These are phyloP conservation scores for Ambrosiella cleistominuta DNA, from an alignment of 2,329 filamentous ascomycete species.

Conservation along the genomic window DNA sequence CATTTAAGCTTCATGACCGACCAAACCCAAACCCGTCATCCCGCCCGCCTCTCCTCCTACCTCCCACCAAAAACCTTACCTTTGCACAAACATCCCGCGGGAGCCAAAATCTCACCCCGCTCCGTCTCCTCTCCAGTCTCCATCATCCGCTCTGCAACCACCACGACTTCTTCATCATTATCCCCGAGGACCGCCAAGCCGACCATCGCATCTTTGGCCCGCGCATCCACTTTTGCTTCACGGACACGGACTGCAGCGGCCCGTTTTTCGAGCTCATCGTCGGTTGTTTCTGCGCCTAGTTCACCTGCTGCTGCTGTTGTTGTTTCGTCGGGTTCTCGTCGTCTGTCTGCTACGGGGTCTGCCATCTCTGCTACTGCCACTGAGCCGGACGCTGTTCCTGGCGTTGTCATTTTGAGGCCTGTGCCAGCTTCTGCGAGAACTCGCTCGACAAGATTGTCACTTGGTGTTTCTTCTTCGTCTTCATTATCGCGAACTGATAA, in stretches of 20 bases:
- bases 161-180: background rate
- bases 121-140: constrained; percentile 9
- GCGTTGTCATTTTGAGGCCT: constrained; percentile 8
- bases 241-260: constrained; percentile 1
- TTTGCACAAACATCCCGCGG: background rate
- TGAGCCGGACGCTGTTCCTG: background rate
- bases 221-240: constrained; percentile 7
- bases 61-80: background rate
- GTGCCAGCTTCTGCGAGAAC: constrained; percentile 3
- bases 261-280: background rate
- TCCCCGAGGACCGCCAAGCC: constrained; percentile 5
- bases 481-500: background rate
- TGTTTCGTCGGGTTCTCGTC: background rate
- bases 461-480: background rate
- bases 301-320: background rate
- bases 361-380: background rate
- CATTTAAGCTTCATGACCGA: constrained; percentile 10
- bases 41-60: constrained; percentile 5
- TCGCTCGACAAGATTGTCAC: background rate
- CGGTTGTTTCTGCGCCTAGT: background rate
- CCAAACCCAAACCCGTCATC: background rate
- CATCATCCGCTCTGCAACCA: background rate
- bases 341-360: too few species aligned
- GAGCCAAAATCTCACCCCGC: background rate
- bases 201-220: constrained; percentile 9